Base-by-base conservation (phyloP, 1,284 basidiomycete genomes). In the Microbotryum saponariae region DNA sequence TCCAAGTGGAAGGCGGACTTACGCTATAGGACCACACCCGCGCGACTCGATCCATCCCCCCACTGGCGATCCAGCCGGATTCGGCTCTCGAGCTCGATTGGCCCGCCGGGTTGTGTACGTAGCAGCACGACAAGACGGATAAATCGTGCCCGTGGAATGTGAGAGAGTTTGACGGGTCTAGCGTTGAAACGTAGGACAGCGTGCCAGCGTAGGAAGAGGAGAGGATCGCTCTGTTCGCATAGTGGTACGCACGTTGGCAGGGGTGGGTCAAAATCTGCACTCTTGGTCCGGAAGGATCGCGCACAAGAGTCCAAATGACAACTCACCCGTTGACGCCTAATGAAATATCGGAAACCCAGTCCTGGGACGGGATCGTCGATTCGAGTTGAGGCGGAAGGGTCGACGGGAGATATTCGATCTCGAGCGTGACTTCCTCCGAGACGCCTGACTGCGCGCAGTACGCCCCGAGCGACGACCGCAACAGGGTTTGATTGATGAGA, bases 331-430 rank as follows among this genome's bases (percentile, higher is more conserved):
- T 77, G 54, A 85, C 72, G 63, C 79, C 77, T 60, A 87, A 85
- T 49, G 86, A 87, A 29, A 97, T 81, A 16, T 85, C 85, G 0
- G 89, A 89, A 0, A 96, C 86, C 94, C 93, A 98, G 70, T 97
- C 93, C 67, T 97, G 89, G 69, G 92, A 89, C 23, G 88, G 86
- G 59, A 91, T 81, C 42, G 86, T 82, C 0, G 86, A 82, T 73
- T 91, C 82, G 63, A 85, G 85, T 71, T 89, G 83, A 0, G 94
- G 94, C 0, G 94, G 93, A 74, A 97, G 79, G 1, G 96, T 83
- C 31, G 86, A 89, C 75, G 93, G 86, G 61, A 98, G 86, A 77
- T 97, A 97, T 77, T 97, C 92, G 58, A 98, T 83, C 72, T 93
- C 87, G 45, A 97, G 81, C 3, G 89, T 91, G 73, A 90, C 87